Evolutionary conservation across 2,329 filamentous ascomycete species (phyloP), one percentile per base, ranked within the genome.

Genomic region (Colletotrichum sp.): DNA sequence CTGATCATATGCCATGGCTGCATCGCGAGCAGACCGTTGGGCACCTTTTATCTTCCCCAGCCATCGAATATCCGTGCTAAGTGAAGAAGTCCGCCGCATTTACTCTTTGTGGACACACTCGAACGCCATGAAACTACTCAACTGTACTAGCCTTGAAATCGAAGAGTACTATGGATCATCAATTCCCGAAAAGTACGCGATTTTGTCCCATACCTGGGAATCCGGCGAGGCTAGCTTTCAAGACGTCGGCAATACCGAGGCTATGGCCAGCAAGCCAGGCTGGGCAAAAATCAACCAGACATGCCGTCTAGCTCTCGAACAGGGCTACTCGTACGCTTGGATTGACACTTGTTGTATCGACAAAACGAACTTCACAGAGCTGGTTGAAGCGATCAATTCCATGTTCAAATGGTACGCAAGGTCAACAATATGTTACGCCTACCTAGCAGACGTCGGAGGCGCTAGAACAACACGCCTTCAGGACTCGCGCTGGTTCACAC

Each of bases 81-180:
- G 0, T 43, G 38, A 43, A 9, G 38, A 2, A n/a, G n/a, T 48
- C 43, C 5, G 2, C n/a, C n/a, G 18, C 43, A 21, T 48, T 1
- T 1, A 13, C 10, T 0, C 1, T 21, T 13, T 3, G 3, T 21
- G 2, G 10, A 52, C 1, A 52, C n/a, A 13, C n/a, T 2, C 3
- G 3, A 12, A 13, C 2, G 30, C 15, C 30, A 34, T 36, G 58
- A 63, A 63, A 34, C 4, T 63, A 0, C 58, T 34, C 5, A 36
- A 36, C n/a, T 63, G 58, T 15, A 15, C 12, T 6, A 36, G 18
- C 18, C 58, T 63, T 3, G 10, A 63, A 63, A 63, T 36, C 2
- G n/a, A 36, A 3, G 58, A 63, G 8, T 9, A 34, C 1, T 36
- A 34, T 21, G 58, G 30, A 1, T 63, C 30, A 36, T 63, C 58